These are phyloP conservation scores for Pseudofabraea citricarpa DNA, from an alignment of 2,329 filamentous ascomycete genomes.

Conservation along the genomic window DNA sequence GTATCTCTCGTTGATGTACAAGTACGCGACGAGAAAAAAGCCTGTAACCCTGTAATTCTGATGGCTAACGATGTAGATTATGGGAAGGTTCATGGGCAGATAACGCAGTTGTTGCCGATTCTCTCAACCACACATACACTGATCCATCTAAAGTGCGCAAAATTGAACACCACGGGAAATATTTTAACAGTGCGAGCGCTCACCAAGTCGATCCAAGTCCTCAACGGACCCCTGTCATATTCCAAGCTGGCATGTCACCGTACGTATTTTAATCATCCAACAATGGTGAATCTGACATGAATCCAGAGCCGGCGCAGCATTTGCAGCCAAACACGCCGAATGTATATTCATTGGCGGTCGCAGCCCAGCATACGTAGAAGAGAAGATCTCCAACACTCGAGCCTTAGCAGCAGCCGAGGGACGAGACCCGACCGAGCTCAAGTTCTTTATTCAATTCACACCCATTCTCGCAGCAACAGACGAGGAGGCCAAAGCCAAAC, in stretches of 20 bases:
- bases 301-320: conserved; percentile 51
- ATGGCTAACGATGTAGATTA: conserved; percentile 28
- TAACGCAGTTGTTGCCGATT: conserved; percentile 56
- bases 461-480: conserved; percentile 59
- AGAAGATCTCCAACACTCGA: conserved; percentile 56
- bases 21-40: no score
- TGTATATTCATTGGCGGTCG: conserved; percentile 64
- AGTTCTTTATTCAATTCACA: conserved; percentile 62
- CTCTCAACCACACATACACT: conserved; percentile 52
- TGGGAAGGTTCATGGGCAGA: conserved; percentile 63
- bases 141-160: conserved; percentile 51
- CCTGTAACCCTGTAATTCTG: background rate
- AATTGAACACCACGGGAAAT: conserved; percentile 60
- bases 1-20: conserved; percentile 59
- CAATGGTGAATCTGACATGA: background rate
- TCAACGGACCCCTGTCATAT: conserved; percentile 61
- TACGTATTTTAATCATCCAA: background rate
- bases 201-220: conserved; percentile 60
- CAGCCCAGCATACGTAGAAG: conserved; percentile 52
- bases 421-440: conserved; percentile 53
- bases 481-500: conserved; percentile 59
- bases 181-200: conserved; percentile 56
- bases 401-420: conserved; percentile 46
- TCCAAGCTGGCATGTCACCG: conserved; percentile 62
- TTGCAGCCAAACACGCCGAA: conserved; percentile 64